A percentile compares a stretch with the other conserved stretches of the same genome.
Evolutionary conservation across 1,284 basidiomycete species (phyloP).

Genomic region (Anthracocystis setariae): DNA sequence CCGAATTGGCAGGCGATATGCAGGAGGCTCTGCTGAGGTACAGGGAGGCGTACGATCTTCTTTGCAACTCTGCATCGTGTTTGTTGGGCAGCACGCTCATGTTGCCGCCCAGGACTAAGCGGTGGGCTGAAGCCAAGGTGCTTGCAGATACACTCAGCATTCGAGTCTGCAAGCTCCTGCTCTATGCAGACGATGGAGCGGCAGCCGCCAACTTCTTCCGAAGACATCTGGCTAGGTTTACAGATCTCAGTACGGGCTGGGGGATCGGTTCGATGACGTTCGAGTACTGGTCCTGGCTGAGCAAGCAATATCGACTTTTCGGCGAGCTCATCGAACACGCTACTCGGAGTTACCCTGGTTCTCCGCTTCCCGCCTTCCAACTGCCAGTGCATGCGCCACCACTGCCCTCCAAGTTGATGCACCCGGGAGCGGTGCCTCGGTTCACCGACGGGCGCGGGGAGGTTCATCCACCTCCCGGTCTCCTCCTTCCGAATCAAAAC

Average conservation of each 20-base stretch:
- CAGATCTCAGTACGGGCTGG: slow-evolving; percentile 89
- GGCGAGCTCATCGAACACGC: slow-evolving; percentile 56
- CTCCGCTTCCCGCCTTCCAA: slow-evolving; percentile 44
- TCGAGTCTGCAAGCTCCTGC: slow-evolving; percentile 72
- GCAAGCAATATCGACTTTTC: slow-evolving; percentile 75
- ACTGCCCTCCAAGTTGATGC: slow-evolving; percentile 45
- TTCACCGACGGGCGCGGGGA: slow-evolving; percentile 19
- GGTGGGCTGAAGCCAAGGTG: slow-evolving; percentile 98
- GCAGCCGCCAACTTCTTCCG: slow-evolving; percentile 79
- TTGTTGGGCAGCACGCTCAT: slow-evolving; percentile 77
- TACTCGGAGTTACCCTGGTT: slow-evolving; percentile 11
- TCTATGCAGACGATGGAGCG: slow-evolving; percentile 83
- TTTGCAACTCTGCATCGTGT: slow-evolving; percentile 29
- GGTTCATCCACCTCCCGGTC: slow-evolving; percentile 21
- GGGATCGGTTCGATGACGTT: slow-evolving; percentile 96
- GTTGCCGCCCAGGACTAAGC: slow-evolving; percentile 88
- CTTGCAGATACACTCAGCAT: slow-evolving; percentile 75
- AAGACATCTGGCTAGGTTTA: slow-evolving; percentile 83
- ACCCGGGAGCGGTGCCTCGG: slow-evolving; percentile 35
- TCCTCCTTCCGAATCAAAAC: slow-evolving; percentile 43
- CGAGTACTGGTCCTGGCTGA: slow-evolving; percentile 97
- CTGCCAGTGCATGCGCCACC: slow-evolving; percentile 42
- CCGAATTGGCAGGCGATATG: slow-evolving; percentile 92
- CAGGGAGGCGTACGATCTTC: slow-evolving; percentile 33
- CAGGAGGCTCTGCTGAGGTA: slow-evolving; percentile 69